These are phyloP conservation scores for Carnegiea gigantea DNA, from an alignment of 179 eudicot species.

Conservation along the genomic window DNA sequence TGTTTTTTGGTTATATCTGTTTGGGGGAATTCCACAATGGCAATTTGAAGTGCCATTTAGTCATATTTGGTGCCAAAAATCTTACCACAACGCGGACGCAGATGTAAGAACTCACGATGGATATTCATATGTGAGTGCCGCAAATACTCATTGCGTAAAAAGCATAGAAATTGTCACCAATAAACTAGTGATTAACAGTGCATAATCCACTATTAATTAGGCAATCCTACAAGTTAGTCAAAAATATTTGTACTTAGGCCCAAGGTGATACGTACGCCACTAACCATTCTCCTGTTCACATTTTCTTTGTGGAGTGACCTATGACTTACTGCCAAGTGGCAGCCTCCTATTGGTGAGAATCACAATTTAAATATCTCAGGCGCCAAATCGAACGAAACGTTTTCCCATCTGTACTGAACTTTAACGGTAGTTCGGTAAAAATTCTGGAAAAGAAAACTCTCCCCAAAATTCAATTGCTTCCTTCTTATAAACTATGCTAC, in stretches of 20 bases:
- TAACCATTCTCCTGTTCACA: slow-evolving; percentile 24
- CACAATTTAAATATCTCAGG: slow-evolving; percentile 37
- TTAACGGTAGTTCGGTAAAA: slow-evolving; percentile 75
- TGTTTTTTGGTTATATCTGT: background rate
- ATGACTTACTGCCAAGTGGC: slow-evolving; percentile 30
- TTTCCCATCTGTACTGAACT: slow-evolving; percentile 19
- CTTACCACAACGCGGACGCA: background rate
- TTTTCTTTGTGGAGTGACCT: slow-evolving; percentile 12
- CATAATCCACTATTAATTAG: slow-evolving; percentile 50
- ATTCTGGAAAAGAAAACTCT: background rate
- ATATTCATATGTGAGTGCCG: background rate
- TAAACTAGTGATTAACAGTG: slow-evolving; percentile 21
- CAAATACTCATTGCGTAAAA: background rate
- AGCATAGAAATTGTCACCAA: background rate
- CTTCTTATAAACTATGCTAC: slow-evolving; percentile 19
- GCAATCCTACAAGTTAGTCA: slow-evolving; percentile 38
- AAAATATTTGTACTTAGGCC: slow-evolving; percentile 43
- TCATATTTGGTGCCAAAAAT: background rate
- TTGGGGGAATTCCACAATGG: background rate
- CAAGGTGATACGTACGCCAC: slow-evolving; percentile 55
- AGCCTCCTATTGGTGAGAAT: slow-evolving; percentile 22
- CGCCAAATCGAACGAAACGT: slow-evolving; percentile 54
- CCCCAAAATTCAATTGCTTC: background rate
- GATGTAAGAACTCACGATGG: background rate
- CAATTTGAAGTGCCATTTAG: background rate